Conservation (phyloP, 1,139 yeast genomes). For the Saccharomycopsis hybrid region DNA sequence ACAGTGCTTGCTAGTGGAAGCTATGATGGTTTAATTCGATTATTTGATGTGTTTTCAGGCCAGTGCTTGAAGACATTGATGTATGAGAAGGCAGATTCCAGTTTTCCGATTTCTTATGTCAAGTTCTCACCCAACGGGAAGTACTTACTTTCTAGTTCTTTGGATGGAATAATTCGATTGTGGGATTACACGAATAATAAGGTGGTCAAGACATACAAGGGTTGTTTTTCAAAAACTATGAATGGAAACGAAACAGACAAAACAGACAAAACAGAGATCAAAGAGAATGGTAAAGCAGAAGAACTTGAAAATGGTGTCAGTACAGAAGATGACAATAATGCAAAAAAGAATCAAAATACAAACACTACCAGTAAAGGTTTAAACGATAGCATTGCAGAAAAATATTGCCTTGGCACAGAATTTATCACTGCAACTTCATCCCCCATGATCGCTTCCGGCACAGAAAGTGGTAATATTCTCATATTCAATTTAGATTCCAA, state of each 20-base stretch:
- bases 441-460: slow-evolving; percentile 57
- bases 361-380: too few species aligned
- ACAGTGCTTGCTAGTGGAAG: slow-evolving; percentile 82
- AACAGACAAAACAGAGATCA: slow-evolving; percentile 8
- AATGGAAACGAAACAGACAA: too few species aligned
- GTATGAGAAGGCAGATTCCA: slow-evolving; percentile 60
- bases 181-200: slow-evolving; percentile 68
- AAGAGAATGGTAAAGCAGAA: too few species aligned
- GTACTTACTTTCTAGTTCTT: slow-evolving; percentile 68
- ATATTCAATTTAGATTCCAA: slow-evolving; percentile 77
- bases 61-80: slow-evolving; percentile 89
- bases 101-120: slow-evolving; percentile 73
- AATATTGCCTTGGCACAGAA: slow-evolving; percentile 39
- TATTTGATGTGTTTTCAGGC: slow-evolving; percentile 84
- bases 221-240: too few species aligned
- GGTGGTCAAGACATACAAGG: slow-evolving; percentile 65
- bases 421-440: slow-evolving; percentile 31
- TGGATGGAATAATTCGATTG: slow-evolving; percentile 70
- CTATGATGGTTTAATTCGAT: slow-evolving; percentile 79
- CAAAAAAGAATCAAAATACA: not conserved
- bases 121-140: slow-evolving; percentile 77
- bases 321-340: slow-evolving; percentile 1
- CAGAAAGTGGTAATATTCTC: slow-evolving; percentile 51
- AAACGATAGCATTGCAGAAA: slow-evolving; percentile 18
- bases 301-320: slow-evolving; percentile 4